Conservation (phyloP, 1,284 basidiomycete genomes). For the Pseudozyma sp. region DNA sequence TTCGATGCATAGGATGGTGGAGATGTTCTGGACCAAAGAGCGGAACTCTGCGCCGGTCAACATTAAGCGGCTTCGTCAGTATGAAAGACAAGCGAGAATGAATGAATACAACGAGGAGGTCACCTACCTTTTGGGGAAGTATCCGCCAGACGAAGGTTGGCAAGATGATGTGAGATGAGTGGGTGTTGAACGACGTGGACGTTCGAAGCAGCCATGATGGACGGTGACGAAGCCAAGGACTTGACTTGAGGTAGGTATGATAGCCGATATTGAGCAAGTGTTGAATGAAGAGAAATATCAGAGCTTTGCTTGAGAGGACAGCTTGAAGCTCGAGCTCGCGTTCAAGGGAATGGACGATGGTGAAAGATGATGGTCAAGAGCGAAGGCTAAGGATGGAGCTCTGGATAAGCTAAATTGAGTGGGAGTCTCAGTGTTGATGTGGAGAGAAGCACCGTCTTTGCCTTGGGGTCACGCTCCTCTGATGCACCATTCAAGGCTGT, state of each 20-base stretch:
- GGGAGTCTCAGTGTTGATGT: conserved; percentile 16
- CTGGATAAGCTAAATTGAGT: not conserved
- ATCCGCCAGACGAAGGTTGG: conserved; percentile 55
- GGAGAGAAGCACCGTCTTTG: conserved; percentile 3
- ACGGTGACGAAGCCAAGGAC: too few relatives aligned
- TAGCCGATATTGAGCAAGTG: not conserved
- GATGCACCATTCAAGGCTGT: not conserved
- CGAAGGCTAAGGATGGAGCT: not conserved
- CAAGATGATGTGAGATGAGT: conserved; percentile 56
- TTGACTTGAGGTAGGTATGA: too few relatives aligned
- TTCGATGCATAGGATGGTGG: conserved; percentile 55
- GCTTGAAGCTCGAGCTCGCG: not conserved
- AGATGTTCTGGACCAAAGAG: conserved; percentile 48
- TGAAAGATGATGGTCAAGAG: not conserved
- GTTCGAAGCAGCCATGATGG: conserved; percentile 39
- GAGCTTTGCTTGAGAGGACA: not conserved
- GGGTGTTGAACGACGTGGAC: conserved; percentile 57
- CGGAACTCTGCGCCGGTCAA: too few relatives aligned
- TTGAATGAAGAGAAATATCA: not conserved
- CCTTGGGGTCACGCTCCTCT: not conserved
- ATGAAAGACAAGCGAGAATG: too few relatives aligned
- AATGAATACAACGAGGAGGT: too few relatives aligned
- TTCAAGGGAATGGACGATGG: not conserved
- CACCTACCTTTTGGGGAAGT: conserved; percentile 60
- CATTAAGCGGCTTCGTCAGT: too few relatives aligned